Percentiles rank a stretch among this genome's conserved stretches.
phyloP scores from a whole-genome alignment of 1,139 yeast genomes.

The Saccharomyces hybrid region DNA sequence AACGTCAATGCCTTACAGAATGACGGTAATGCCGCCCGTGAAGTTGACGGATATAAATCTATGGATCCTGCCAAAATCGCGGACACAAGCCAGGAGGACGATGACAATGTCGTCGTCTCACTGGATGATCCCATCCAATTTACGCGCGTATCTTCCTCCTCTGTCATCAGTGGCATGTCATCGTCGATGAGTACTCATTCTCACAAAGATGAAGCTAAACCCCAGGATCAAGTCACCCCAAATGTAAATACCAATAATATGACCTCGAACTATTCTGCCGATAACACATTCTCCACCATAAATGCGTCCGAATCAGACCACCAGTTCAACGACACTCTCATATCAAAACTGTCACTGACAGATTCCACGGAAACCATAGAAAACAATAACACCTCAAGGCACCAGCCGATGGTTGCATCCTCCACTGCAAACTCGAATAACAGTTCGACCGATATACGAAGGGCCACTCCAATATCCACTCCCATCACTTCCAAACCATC shows the following conservation, averaged over 20 bases:
- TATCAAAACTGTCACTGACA: neutral
- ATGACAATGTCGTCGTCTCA: too few relatives aligned
- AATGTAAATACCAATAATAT: slow-evolving; percentile 5
- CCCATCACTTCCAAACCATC: slow-evolving; percentile 60
- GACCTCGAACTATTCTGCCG: slow-evolving; percentile 5
- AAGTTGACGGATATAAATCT: slow-evolving; percentile 18
- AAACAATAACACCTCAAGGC: neutral
- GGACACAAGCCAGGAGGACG: slow-evolving; percentile 2
- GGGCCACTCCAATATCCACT: slow-evolving; percentile 34
- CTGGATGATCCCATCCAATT: slow-evolving; percentile 36
- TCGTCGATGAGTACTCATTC: slow-evolving; percentile 18
- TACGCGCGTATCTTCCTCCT: slow-evolving; percentile 35
- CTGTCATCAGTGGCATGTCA: slow-evolving; percentile 24
- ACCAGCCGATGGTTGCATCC: neutral
- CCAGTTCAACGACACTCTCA: neutral
- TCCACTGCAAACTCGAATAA: neutral
- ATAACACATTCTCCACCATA: slow-evolving; percentile 4
- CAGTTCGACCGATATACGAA: slow-evolving; percentile 11
- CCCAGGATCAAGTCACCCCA: neutral
- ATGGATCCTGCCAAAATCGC: slow-evolving; percentile 36
- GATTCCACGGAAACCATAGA: neutral
- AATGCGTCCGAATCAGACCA: slow-evolving; percentile 3
- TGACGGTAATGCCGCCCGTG: slow-evolving; percentile 2
- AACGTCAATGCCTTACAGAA: slow-evolving; percentile 45
- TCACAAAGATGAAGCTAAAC: slow-evolving; percentile 1